phyloP scores from a whole-genome alignment of 2,329 filamentous ascomycete genomes.

The Sclerotinia borealis region DNA sequence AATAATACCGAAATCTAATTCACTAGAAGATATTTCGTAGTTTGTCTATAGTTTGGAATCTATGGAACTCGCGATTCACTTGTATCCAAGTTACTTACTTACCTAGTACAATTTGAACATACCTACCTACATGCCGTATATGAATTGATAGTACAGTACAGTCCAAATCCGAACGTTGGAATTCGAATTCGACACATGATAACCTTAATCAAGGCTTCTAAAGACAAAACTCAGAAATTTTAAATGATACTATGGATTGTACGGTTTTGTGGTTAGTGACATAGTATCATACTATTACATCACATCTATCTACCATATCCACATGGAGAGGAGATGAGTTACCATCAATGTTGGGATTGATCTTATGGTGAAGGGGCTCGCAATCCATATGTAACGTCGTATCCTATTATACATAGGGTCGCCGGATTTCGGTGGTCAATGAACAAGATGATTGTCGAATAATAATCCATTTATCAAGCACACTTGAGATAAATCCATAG shows the following conservation, averaged over 20 bases:
- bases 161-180: neutral
- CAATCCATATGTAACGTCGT: conserved; percentile 13
- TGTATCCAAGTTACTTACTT: neutral
- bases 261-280: neutral
- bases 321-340: neutral
- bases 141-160: neutral
- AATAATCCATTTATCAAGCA: neutral
- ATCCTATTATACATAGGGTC: neutral
- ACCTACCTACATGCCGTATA: neutral
- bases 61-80: neutral
- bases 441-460: neutral
- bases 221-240: neutral
- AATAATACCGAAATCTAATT: neutral
- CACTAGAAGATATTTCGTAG: neutral
- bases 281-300: neutral
- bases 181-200: neutral
- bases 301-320: neutral
- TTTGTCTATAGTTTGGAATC: neutral
- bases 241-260: neutral
- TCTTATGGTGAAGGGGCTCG: neutral
- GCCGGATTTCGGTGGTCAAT: neutral
- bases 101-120: neutral
- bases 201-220: neutral
- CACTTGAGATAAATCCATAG: neutral
- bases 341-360: neutral